phyloP scores from a whole-genome alignment of 768 basidiomycete species.

The Mycena rebaudengoi region DNA sequence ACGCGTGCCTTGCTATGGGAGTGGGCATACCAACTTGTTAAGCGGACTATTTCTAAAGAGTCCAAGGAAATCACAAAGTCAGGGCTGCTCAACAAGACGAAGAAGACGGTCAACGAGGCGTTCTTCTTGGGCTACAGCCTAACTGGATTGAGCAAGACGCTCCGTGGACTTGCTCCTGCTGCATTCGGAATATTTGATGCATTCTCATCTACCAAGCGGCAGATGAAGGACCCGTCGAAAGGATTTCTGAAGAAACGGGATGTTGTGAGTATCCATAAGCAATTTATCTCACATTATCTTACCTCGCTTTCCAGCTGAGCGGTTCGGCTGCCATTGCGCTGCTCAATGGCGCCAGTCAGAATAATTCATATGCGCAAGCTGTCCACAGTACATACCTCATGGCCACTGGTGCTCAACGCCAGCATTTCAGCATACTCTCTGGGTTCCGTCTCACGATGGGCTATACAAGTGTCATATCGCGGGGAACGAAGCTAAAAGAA shows the following conservation, averaged over 20 bases:
- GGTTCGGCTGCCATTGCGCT: background rate
- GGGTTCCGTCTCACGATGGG: conserved; percentile 25
- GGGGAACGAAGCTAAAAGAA: background rate
- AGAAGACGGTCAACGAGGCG: conserved; percentile 4
- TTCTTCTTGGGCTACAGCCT: conserved; percentile 14
- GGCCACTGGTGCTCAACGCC: conserved; percentile 32
- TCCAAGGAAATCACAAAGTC: background rate
- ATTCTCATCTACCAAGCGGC: background rate
- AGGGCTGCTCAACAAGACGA: background rate
- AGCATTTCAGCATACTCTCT: conserved; percentile 29
- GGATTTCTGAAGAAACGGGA: background rate
- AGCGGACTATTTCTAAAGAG: background rate
- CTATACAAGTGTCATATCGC: conserved; percentile 23
- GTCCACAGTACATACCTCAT: no score
- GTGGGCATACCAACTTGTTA: background rate
- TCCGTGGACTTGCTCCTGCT: background rate
- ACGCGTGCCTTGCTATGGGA: background rate
- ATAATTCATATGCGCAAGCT: conserved; percentile 8
- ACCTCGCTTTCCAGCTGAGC: background rate
- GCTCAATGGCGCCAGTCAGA: background rate
- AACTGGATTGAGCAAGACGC: background rate
- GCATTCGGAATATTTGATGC: background rate
- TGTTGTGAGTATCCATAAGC: background rate
- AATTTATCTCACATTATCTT: background rate
- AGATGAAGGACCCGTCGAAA: background rate